phyloP scores from a whole-genome alignment of 2,329 filamentous ascomycete species.

The Dendryphion nanum region DNA sequence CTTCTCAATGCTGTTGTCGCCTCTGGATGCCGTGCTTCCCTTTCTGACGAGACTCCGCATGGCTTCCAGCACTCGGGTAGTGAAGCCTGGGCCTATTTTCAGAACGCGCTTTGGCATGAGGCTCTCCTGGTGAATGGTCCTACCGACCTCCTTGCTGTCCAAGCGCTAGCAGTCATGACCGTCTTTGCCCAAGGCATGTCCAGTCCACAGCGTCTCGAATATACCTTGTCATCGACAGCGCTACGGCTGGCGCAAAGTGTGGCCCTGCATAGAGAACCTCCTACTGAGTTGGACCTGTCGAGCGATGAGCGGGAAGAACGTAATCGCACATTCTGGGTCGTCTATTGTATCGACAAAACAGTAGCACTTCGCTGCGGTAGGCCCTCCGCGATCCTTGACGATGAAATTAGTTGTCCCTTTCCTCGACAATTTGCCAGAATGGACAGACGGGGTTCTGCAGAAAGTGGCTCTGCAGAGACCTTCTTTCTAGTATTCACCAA shows the following conservation, averaged over 20 bases:
- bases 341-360: not conserved
- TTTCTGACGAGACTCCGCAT: not conserved
- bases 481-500: not conserved
- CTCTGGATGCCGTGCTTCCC: not conserved
- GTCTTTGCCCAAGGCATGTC: not conserved
- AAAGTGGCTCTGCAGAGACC: not conserved
- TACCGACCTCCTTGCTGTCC: not conserved
- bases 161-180: not conserved
- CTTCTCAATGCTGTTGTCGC: not conserved
- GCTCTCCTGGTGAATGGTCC: not conserved
- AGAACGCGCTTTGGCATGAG: not conserved
- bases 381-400: not conserved
- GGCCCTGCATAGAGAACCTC: not conserved
- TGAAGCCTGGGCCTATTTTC: slow-evolving; percentile 1
- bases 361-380: not conserved
- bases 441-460: not conserved
- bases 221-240: not conserved
- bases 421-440: not conserved
- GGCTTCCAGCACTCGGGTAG: not conserved
- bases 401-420: slow-evolving; percentile 1
- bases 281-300: not conserved
- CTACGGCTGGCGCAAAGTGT: not conserved
- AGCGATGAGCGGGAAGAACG: not conserved
- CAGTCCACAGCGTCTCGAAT: not conserved
- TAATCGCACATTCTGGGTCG: not conserved